Evolutionary conservation across 768 basidiomycete species (phyloP), one percentile per base, ranked within the genome.

Genomic region (Clitopilus passeckerianus): DNA sequence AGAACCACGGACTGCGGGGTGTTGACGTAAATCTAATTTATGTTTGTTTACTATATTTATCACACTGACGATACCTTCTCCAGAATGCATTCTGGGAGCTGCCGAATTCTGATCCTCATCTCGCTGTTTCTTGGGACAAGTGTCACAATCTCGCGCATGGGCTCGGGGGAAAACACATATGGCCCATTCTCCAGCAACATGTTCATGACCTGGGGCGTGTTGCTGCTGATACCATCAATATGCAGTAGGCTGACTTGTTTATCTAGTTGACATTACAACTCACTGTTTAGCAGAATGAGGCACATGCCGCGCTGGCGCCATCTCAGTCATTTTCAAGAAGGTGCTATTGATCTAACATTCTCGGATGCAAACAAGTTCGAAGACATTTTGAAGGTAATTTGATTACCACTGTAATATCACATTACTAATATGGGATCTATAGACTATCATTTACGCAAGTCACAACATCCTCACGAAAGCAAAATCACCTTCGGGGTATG

Each of bases 1-100:
- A 34, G 14, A 34, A 23, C 2, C 22, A 14, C 52, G 22, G 34
- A 46, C 76, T 73, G 54, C 69, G 64, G 55, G 67, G 76, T 30
- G 78, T 79, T 74, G 65, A 72, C 2, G 62, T 73, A 0, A 76
- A 74, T 15, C 58, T 66, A 24, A 77, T 76, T 0, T 7, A 53
- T 41, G 37, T 18, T 41, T 30, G 27, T 30, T 30, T 30, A 30
- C 27, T 30, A 30, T 30, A 30, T 30, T 30, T 30, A 41, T 41
- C 37, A 14, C 37, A 41, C 37, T 41, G 27, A 30, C 27, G 27
- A 30, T 30, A 30, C 27, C 27, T 30, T 30, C 27, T 15, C 37
- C n/a, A 41, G 37, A 41, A 41, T 18, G 37, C 37, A 41, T 41
- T 41, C 37, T 41, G 37, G 37, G n/a, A 18, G 12, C 12, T 41